Evolutionary conservation across 2,329 filamentous ascomycete genomes (phyloP).

Genomic region (Beauveria varroae): DNA sequence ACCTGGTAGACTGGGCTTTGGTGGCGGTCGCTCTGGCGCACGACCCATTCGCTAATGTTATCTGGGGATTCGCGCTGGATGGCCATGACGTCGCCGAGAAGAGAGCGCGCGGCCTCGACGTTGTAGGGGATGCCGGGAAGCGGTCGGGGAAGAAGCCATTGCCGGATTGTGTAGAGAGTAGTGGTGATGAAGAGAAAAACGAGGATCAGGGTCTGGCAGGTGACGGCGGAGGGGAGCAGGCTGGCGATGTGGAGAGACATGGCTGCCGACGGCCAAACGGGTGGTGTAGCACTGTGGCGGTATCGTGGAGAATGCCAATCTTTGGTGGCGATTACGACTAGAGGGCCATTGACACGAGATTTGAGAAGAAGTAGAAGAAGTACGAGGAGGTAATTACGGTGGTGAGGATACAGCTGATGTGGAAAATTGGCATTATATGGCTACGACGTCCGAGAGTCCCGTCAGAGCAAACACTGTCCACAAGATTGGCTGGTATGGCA

Average conservation of each 20-base stretch:
- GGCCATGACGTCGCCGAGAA: constrained; percentile 35
- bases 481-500: neutral
- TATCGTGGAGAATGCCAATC: neutral
- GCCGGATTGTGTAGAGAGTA: constrained; percentile 9
- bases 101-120: constrained; percentile 21
- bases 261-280: neutral
- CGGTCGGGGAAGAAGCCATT: constrained; percentile 30
- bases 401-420: neutral
- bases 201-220: neutral
- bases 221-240: neutral
- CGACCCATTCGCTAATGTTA: constrained; percentile 18
- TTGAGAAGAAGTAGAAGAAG: neutral
- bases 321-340: neutral
- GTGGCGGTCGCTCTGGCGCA: constrained; percentile 23
- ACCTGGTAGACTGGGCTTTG: constrained; percentile 37
- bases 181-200: neutral
- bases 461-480: neutral
- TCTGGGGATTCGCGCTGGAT: constrained; percentile 6
- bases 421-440: neutral
- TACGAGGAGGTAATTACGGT: neutral
- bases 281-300: neutral
- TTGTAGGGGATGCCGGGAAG: constrained; percentile 40
- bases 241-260: neutral
- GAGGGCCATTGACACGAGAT: neutral
- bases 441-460: neutral